Evolutionary conservation across 352 stramenopile species (phyloP), one percentile per base, ranked within the genome.

Genomic region (Elongisporangium anandrum): DNA sequence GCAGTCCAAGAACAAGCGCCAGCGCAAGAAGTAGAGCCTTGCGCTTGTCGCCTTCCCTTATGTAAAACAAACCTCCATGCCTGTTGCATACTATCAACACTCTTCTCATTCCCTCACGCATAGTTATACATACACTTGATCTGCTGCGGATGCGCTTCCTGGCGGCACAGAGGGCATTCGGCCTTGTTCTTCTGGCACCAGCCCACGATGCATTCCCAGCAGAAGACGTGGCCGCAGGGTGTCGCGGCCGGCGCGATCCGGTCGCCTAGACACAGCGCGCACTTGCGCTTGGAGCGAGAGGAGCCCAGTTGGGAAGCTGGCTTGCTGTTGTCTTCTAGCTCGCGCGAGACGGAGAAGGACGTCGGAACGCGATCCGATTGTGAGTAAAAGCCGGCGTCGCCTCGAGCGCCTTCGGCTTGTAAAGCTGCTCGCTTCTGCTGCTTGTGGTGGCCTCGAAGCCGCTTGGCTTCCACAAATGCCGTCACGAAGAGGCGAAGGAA

Each of bases 91-190:
- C 38, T 16, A 21, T 52, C 17, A 20, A 48, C 19, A 54, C 47
- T 29, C 50, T 29, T 21, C 16, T 21, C 48, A 34, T 22, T 34
- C 16, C 57, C 20, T 23, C 47, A 96, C 48, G 69, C 66, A 65
- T 96, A 97, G 75, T 96, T 93, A 70, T 96, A 96, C 60, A 96
- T 65, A 60, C 88, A 96, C 63, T 93, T 95, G 70, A 97, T 95
- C 69, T 95, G 85, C 64, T 97, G 90, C 58, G 90, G 88, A 23
- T 92, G 74, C 16, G 81, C 77, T 52, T 91, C 81, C 62, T 96
- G 88, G 16, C 90, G 81, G 56, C 90, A 97, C 8, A 97, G 76
- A 48, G 90, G 90, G 60, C 90, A 97, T 64, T 97, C 88, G 39
- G 87, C 77, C 57, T 96, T 94, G 73, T 95, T 93, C 62, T 94